These are phyloP conservation scores for Penicillium fimorum DNA, from an alignment of 495 filamentous ascomycete species.

Conservation along the genomic window DNA sequence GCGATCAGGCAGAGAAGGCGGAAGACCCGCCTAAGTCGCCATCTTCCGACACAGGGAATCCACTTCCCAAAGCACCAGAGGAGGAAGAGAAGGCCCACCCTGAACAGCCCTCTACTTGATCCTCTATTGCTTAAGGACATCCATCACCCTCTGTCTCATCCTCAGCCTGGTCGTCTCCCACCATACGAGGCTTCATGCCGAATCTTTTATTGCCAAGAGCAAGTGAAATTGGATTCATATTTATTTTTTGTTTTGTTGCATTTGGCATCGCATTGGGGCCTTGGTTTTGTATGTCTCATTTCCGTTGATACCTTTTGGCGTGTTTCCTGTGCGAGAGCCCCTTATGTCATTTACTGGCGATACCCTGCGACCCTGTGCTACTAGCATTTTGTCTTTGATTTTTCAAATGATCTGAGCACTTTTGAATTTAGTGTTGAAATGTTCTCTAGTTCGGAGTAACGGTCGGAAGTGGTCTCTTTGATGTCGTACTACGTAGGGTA, in stretches of 20 bases:
- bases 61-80: constrained; percentile 1
- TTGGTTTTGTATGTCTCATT: constrained; percentile 10
- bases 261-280: constrained; percentile 7
- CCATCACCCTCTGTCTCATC: neutral
- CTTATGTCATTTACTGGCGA: constrained; percentile 29
- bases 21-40: constrained; percentile 10
- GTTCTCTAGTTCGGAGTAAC: neutral
- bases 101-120: neutral
- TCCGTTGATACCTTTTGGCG: constrained; percentile 22
- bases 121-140: neutral
- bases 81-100: neutral
- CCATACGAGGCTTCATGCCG: neutral
- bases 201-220: neutral
- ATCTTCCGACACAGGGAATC: constrained; percentile 9
- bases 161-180: neutral
- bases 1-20: constrained; percentile 9
- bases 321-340: constrained; percentile 16
- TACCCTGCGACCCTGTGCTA: constrained; percentile 25
- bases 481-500: neutral
- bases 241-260: constrained; percentile 7
- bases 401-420: constrained; percentile 4
- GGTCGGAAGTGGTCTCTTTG: neutral
- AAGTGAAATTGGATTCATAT: constrained; percentile 1
- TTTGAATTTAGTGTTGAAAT: neutral
- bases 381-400: constrained; percentile 6